Evolutionary conservation across 495 filamentous ascomycete genomes (phyloP).

Genomic region (Xeromyces bisporus): DNA sequence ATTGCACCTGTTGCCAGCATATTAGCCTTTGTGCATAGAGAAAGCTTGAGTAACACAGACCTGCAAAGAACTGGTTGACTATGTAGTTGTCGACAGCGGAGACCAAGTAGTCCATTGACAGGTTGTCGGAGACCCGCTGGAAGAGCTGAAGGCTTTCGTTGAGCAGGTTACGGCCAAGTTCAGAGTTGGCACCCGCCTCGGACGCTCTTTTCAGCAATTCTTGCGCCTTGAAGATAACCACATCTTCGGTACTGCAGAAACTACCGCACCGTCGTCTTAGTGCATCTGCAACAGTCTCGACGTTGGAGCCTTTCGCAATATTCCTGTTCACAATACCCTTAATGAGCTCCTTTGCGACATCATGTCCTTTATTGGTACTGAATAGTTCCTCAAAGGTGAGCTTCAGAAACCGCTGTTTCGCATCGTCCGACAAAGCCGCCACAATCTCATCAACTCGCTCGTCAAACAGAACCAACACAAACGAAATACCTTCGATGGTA

Average conservation of each 20-base stretch:
- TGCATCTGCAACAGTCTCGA: constrained; percentile 91
- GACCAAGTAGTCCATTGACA: constrained; percentile 66
- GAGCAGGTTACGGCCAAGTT: constrained; percentile 60
- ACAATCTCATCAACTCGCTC: constrained; percentile 83
- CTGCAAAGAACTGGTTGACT: constrained; percentile 68
- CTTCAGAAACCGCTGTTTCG: constrained; percentile 47
- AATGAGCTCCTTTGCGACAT: constrained; percentile 89
- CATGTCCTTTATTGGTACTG: constrained; percentile 56
- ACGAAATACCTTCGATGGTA: constrained; percentile 90
- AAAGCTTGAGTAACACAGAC: constrained; percentile 8
- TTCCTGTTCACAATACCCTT: constrained; percentile 97
- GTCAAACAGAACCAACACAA: constrained; percentile 83
- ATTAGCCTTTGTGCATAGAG: constrained; percentile 3
- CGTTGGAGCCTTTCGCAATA: constrained; percentile 86
- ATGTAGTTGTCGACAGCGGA: constrained; percentile 65
- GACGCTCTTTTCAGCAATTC: constrained; percentile 77
- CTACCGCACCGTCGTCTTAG: constrained; percentile 78
- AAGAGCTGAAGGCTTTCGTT: constrained; percentile 83
- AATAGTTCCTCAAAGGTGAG: constrained; percentile 81
- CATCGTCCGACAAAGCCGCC: constrained; percentile 49
- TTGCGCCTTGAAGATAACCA: constrained; percentile 94
- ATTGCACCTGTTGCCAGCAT: constrained; percentile 52
- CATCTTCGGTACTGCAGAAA: constrained; percentile 94
- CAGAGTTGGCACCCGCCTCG: constrained; percentile 57
- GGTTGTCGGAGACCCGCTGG: constrained; percentile 62